Evolutionary conservation across 2,329 filamentous ascomycete species (phyloP), one percentile per base, ranked within the genome.

Genomic region (Cordyceps farinosa): DNA sequence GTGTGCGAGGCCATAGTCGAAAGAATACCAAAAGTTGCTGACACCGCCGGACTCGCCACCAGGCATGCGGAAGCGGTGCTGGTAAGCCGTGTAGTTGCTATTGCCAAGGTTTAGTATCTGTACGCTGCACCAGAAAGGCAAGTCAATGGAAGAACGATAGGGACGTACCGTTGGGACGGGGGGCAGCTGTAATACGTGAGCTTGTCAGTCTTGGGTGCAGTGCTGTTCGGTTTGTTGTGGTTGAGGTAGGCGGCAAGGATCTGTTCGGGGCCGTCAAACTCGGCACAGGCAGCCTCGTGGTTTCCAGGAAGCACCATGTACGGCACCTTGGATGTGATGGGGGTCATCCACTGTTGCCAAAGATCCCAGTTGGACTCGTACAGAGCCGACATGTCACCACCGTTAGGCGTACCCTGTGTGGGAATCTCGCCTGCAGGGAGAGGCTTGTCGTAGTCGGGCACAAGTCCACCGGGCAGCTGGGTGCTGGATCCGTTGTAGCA

Each of bases 1-100:
- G 68, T 83, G 81, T 2, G 78, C 80, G n/a, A 82, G 72, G 30
- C 81, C 81, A 66, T 83, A 82, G 72, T 83, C 80, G 67, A 82
- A 83, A 1, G 78, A 81, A 71, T 83, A 83, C 81, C 81, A 83
- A 67, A 82, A 80, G 74, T 82, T 83, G 59, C 78, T 74, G 10
- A 82, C 78, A 40, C 81, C 81, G 4, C 78, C 78, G 10, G 74
- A 75, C 66, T 82, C 79, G 1, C 67, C 65, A 30, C 81, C 81
- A 1, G 80, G 79, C 78, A 82, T 82, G 59, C 77, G 76, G 75
- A 83, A 83, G 51, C 80, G 79, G 69, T 82, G 72, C 66, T 82
- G 78, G 70, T 74, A 82, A 6, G 79, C 75, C n/a, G 80, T 82
- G 71, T 79, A 82, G 71, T 82, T 82, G 60, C 78, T 56, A 34